phyloP scores from a whole-genome alignment of 352 stramenopile species.

The Pythium biforme region DNA sequence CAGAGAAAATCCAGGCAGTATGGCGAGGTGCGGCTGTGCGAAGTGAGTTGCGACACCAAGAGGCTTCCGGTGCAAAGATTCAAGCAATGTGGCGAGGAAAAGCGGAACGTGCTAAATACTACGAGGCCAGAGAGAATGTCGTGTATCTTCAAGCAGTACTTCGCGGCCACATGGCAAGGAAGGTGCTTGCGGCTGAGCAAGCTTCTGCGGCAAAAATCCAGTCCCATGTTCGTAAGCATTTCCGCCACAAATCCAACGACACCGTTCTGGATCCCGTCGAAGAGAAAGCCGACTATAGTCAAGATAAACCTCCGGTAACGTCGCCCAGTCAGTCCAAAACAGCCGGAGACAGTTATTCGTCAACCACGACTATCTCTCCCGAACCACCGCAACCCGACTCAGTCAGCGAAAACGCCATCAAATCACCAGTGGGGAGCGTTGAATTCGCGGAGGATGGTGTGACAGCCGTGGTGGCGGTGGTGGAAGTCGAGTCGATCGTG shows the following conservation, averaged over 20 bases:
- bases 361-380: too few relatives aligned
- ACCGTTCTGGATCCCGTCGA: not conserved
- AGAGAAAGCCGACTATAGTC: not conserved
- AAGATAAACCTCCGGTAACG: not conserved
- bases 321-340: too few relatives aligned
- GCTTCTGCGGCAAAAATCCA: conserved; percentile 28
- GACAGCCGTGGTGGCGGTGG: not conserved
- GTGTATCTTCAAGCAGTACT: conserved; percentile 29
- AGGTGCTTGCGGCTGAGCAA: conserved; percentile 13
- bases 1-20: conserved; percentile 28
- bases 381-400: too few relatives aligned
- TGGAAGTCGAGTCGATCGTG: not conserved
- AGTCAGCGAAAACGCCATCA: too few relatives aligned
- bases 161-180: conserved; percentile 23
- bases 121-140: conserved; percentile 22
- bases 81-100: conserved; percentile 32
- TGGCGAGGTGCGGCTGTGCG: conserved; percentile 29
- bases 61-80: conserved; percentile 24
- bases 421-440: not conserved
- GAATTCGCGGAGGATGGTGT: not conserved
- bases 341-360: too few relatives aligned
- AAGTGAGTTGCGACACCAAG: conserved; percentile 6
- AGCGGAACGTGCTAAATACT: conserved; percentile 19
- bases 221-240: conserved; percentile 22
- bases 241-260: conserved; percentile 11